Evolutionary conservation across 2,329 filamentous ascomycete genomes (phyloP).

Genomic region (Botryotinia narcissicola): DNA sequence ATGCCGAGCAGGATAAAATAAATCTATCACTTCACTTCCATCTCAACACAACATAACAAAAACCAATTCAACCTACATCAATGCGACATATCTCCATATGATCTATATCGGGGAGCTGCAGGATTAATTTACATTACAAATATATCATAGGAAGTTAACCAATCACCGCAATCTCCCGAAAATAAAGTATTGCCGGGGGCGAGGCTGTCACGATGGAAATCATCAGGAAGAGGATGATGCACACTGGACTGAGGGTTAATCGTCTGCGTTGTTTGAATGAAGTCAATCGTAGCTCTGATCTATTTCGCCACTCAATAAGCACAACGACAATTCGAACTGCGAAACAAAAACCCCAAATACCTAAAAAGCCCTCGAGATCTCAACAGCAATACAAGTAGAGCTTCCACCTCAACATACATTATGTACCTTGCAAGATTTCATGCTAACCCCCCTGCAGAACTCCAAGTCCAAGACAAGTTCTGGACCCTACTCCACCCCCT

Average conservation of each 20-base stretch:
- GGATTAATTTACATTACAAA: background rate
- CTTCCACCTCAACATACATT: background rate
- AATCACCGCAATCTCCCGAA: too few relatives aligned
- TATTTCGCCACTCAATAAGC: background rate
- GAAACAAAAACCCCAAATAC: background rate
- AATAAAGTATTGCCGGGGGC: background rate
- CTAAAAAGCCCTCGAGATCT: background rate
- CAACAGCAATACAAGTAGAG: constrained; percentile 17
- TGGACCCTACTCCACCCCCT: constrained; percentile 5
- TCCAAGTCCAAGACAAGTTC: constrained; percentile 23
- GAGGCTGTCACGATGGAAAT: constrained; percentile 7
- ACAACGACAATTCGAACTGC: constrained; percentile 10
- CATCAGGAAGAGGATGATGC: constrained; percentile 4
- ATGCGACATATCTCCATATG: background rate
- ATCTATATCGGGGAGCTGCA: background rate
- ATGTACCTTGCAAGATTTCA: background rate
- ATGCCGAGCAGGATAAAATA: constrained; percentile 11
- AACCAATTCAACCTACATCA: background rate
- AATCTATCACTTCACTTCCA: background rate
- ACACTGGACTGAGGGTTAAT: background rate
- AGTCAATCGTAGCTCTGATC: background rate
- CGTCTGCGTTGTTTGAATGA: background rate
- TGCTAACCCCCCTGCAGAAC: constrained; percentile 24
- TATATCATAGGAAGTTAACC: background rate
- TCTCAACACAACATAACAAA: background rate